Evolutionary conservation across 2,329 filamentous ascomycete genomes (phyloP), one percentile per base, ranked within the genome.

Genomic region (Balansia obtecta): DNA sequence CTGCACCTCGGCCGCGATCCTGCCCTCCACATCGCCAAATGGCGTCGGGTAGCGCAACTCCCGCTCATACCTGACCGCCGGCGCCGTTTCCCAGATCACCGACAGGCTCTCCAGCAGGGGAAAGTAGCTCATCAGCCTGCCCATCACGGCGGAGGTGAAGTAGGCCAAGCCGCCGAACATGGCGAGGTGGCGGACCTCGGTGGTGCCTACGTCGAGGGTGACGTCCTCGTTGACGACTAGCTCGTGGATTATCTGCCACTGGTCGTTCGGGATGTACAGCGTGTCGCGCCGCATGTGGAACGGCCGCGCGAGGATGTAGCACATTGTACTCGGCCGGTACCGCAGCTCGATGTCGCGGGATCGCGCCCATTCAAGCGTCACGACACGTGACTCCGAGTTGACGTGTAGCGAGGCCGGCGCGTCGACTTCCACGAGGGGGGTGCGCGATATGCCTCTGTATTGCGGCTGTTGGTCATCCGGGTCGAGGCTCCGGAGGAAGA

Each of bases 131-230:
- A 61, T 40, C 2, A 58, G 7, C 12, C 15, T 7, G 2, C 44
- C 48, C 4, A 64, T 41, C 32, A 43, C 52, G 8, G 9, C 18
- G 48, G 55, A 50, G 54, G 54, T 58, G 52, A 60, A 57, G 51
- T 62, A 62, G 4, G 56, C 57, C 16, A 55, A 59, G 27, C 58
- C 60, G 2, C 59, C 60, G 0, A 62, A 57, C 4, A 64, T 30
- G 2, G 59, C 60, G 4, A 64, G 55, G 39, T 58, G 42, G 5
- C 12, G 45, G 38, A 63, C 48, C 40, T 37, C 42, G 3, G 41
- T 43, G 27, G 53, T 52, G 30, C 56, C 40, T 15, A 33, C 46
- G n/a, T 50, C 34, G 1, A 47, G 4, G 12, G 10, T 18, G 5
- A 32, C 51, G 3, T 20, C 47, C 45, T 45, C 37, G n/a, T 52